A percentile compares a stretch with the other conserved stretches of the same genome.
These are phyloP conservation scores for Suhomyces bokatorum DNA, from an alignment of 1,139 yeast genomes.

Conservation along the genomic window DNA sequence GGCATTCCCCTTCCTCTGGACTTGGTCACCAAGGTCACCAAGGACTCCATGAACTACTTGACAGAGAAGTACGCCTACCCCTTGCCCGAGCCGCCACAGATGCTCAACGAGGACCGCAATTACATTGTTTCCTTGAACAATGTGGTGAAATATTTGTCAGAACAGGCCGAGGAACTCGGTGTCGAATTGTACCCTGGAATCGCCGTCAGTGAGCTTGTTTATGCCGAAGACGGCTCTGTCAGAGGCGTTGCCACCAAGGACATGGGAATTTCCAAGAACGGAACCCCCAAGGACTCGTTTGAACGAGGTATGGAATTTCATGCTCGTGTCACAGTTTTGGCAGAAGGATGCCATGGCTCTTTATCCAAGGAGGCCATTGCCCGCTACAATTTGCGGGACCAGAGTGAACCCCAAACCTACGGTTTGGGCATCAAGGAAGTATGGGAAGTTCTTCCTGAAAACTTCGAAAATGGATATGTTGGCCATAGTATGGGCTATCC, in stretches of 20 bases:
- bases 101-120: slow-evolving; percentile 77
- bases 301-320: slow-evolving; percentile 97
- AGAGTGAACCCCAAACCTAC: slow-evolving; percentile 79
- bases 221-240: slow-evolving; percentile 57
- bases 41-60: slow-evolving; percentile 68
- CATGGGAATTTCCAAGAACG: slow-evolving; percentile 75
- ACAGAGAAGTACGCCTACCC: slow-evolving; percentile 59
- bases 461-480: slow-evolving; percentile 79
- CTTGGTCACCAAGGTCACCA: slow-evolving; percentile 68
- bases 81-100: slow-evolving; percentile 91
- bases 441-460: slow-evolving; percentile 91
- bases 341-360: slow-evolving; percentile 98
- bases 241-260: slow-evolving; percentile 93
- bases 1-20: slow-evolving; percentile 78
- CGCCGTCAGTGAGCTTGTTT: slow-evolving; percentile 80
- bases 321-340: slow-evolving; percentile 81
- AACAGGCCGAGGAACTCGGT: slow-evolving; percentile 88
- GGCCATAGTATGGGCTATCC: slow-evolving; percentile 91
- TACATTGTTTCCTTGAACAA: slow-evolving; percentile 82
- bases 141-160: slow-evolving; percentile 80
- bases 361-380: slow-evolving; percentile 73
- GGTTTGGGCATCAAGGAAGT: slow-evolving; percentile 95
- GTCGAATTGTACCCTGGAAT: slow-evolving; percentile 93
- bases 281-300: slow-evolving; percentile 74
- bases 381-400: slow-evolving; percentile 65